Evolutionary conservation across 768 basidiomycete species (phyloP).

Genomic region (Pleurotus ostreatus): DNA sequence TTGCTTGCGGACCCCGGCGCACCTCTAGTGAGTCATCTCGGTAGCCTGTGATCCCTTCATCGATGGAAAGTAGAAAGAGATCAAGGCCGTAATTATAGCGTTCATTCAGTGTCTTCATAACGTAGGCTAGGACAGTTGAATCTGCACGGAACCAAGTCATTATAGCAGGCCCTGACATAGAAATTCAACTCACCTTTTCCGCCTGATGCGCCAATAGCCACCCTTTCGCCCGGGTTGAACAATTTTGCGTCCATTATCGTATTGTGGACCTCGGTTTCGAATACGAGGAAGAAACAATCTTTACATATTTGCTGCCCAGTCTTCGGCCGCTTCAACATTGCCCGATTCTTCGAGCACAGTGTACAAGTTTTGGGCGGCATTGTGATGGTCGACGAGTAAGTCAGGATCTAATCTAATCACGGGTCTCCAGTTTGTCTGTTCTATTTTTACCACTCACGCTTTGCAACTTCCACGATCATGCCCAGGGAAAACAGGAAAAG

Average conservation of each 20-base stretch:
- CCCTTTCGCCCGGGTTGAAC: conserved; percentile 85
- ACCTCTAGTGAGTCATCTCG: conserved; percentile 97
- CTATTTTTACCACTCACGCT: neutral
- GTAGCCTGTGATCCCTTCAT: conserved; percentile 98
- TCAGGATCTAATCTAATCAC: neutral
- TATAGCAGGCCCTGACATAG: neutral
- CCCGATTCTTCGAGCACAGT: conserved; percentile 69
- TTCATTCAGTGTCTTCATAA: conserved; percentile 94
- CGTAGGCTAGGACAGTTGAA: conserved; percentile 95
- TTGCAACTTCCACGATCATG: conserved; percentile 34
- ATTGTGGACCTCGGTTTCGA: conserved; percentile 97
- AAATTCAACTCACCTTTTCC: conserved; percentile 73
- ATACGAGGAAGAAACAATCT: conserved; percentile 94
- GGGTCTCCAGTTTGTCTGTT: neutral
- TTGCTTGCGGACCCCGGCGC: conserved; percentile 4
- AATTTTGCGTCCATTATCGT: conserved; percentile 82
- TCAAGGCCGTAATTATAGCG: conserved; percentile 91
- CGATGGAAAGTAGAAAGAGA: conserved; percentile 90
- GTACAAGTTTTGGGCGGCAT: conserved; percentile 85
- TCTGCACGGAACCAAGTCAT: conserved; percentile 44
- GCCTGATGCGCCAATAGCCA: conserved; percentile 97
- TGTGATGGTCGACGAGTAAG: neutral
- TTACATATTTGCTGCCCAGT: conserved; percentile 97
- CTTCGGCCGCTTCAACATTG: conserved; percentile 92
- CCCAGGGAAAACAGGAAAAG: conserved; percentile 73